Evolutionary conservation across 768 basidiomycete species (phyloP), one percentile per base, ranked within the genome.

Genomic region (Pisolithus tinctorius): DNA sequence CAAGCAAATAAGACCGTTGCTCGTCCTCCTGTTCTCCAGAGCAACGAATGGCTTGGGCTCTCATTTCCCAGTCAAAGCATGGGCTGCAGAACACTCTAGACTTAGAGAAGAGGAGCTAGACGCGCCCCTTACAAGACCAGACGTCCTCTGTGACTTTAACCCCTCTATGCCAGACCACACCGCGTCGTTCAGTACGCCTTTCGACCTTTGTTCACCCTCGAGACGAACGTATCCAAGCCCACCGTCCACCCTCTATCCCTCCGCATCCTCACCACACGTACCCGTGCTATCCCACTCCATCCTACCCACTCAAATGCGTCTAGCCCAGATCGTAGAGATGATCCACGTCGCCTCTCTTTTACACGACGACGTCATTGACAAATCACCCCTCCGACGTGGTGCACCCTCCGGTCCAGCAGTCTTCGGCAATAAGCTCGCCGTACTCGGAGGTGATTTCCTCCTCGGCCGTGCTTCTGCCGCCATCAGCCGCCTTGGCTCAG

Each of bases 241-340:
- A 4, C 64, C 64, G 30, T 39, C 62, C 6, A 60, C 63, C 5
- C 58, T 66, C 31, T 45, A 0, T 41, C 55, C 52, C 2, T 47
- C 64, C 5, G 40, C 57, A 31, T 45, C 52, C 29, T 25, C 10
- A 4, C 26, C 45, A 34, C 20, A 37, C 60, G 39, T 55, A 54
- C 31, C 60, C 56, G 14, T 72, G 68, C 30, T 68, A 7, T 60
- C 62, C 3, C 66, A 68, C 17, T 60, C 68, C 0, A 57, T 69
- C 4, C 80, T 99, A 6, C 92, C 95, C 14, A 85, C 93, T 1
- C 96, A 99, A 69, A 71, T 86, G 29, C 86, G 94, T 29, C 81
- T 99, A 31, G 95, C 94, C 4, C 93, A 95, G 62, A 94, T 99
- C 41, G 84, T 92, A 48, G 96, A 99, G 67, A 96, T 98, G 93